Evolutionary conservation across 139 green algal genomes (phyloP).

Genomic region (Axilococcus clingmanii): DNA sequence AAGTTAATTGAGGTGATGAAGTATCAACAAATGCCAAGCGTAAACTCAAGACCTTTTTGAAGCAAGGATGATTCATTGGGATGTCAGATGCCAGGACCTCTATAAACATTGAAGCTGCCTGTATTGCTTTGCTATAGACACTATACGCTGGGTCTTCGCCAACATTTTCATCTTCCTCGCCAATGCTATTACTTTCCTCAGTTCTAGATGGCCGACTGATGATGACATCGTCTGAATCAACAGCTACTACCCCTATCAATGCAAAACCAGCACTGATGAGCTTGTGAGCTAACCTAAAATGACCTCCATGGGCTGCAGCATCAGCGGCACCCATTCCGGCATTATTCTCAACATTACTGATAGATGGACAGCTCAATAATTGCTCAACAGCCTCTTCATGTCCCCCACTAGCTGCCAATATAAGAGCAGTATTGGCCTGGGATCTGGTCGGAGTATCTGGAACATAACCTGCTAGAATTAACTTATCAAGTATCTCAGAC

Average conservation of each 20-base stretch:
- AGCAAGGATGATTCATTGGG: too few species aligned
- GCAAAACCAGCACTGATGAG: constrained; percentile 1
- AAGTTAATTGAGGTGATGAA: too few species aligned
- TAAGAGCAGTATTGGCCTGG: constrained; percentile 31
- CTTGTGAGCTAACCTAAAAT: constrained; percentile 1
- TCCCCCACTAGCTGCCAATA: constrained; percentile 32
- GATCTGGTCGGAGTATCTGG: constrained; percentile 16
- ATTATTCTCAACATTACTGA: too few species aligned
- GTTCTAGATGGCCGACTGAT: constrained; percentile 8
- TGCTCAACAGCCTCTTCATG: constrained; percentile 18
- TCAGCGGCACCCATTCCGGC: too few species aligned
- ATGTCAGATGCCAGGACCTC: too few species aligned
- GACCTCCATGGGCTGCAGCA: constrained; percentile 28
- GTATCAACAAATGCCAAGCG: too few species aligned
- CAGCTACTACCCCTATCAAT: too few species aligned
- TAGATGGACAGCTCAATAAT: background rate
- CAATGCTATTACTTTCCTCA: constrained; percentile 17
- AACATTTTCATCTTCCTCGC: constrained; percentile 23
- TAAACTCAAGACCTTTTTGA: too few species aligned
- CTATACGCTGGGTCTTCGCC: too few species aligned
- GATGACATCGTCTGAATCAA: constrained; percentile 16
- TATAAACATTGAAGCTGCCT: too few species aligned
- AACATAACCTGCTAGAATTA: constrained; percentile 36
- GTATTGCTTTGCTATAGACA: too few species aligned
- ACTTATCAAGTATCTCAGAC: constrained; percentile 22